Evolutionary conservation across 257 asterid genomes (phyloP).

Genomic region (Solanum rostratum): DNA sequence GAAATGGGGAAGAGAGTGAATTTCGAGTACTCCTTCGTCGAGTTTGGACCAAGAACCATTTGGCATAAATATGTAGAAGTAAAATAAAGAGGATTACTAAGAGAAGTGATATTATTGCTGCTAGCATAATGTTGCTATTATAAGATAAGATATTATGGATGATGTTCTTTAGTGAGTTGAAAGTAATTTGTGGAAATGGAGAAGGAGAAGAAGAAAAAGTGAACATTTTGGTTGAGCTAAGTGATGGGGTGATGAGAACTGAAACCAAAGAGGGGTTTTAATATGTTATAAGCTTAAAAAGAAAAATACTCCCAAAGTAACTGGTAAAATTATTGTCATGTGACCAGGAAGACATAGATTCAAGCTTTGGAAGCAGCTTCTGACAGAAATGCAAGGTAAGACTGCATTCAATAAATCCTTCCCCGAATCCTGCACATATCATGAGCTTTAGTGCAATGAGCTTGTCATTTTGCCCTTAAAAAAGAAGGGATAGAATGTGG

Average conservation of each 20-base stretch:
- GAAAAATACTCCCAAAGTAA: too few relatives aligned
- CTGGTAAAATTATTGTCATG: too few relatives aligned
- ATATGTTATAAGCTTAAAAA: not conserved
- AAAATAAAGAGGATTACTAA: constrained; percentile 26
- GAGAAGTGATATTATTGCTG: constrained; percentile 25
- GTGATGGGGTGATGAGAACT: not conserved
- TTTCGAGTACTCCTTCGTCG: constrained; percentile 2
- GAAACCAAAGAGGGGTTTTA: not conserved
- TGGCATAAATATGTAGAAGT: constrained; percentile 29
- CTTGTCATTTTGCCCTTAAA: too few relatives aligned
- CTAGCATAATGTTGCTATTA: constrained; percentile 31
- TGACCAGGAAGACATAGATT: too few relatives aligned
- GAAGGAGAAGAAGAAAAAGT: not conserved
- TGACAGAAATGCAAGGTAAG: too few relatives aligned
- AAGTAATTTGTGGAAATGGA: not conserved
- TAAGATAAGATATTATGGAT: constrained; percentile 12
- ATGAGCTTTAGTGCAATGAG: accelerated
- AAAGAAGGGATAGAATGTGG: not conserved
- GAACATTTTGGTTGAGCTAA: not conserved
- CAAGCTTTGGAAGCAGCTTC: too few relatives aligned
- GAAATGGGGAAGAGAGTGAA: not conserved
- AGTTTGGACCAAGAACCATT: constrained; percentile 12
- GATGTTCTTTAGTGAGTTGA: not conserved
- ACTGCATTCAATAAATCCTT: too few relatives aligned
- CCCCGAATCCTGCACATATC: too few relatives aligned